Evolutionary conservation across 306 rosid species (phyloP).

Genomic region (Chamaecrista fasciculata): DNA sequence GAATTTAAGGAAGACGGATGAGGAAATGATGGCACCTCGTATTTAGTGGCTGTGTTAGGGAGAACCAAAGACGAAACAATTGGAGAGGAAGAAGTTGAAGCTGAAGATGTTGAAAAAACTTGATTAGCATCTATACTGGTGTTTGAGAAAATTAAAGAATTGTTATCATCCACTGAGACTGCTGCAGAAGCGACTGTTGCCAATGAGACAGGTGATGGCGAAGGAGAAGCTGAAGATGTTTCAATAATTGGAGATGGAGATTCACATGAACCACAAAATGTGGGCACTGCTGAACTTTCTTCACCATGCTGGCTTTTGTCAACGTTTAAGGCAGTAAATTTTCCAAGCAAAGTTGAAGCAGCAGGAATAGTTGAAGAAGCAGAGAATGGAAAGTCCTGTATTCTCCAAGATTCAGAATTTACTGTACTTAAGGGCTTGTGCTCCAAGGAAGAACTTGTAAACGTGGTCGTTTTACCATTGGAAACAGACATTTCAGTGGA

Average conservation of each 20-base stretch:
- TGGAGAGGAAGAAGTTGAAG: conserved; percentile 36
- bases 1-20: conserved; percentile 26
- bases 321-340: conserved; percentile 24
- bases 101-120: conserved; percentile 33
- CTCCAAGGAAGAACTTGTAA: conserved; percentile 35
- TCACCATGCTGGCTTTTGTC: conserved; percentile 43
- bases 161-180: conserved; percentile 35
- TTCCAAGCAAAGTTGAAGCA: conserved; percentile 24
- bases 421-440: conserved; percentile 34
- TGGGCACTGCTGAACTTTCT: conserved; percentile 29
- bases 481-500: conserved; percentile 40
- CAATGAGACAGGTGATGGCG: conserved; percentile 32
- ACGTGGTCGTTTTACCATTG: conserved; percentile 29
- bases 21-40: conserved; percentile 20
- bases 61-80: conserved; percentile 16
- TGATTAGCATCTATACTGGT: conserved; percentile 32
- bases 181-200: conserved; percentile 37
- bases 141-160: conserved; percentile 33
- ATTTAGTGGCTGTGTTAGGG: conserved; percentile 38
- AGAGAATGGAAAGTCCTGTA: conserved; percentile 31
- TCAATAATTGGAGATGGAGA: conserved; percentile 27
- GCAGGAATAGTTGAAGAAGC: conserved; percentile 33
- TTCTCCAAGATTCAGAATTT: conserved; percentile 46
- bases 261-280: conserved; percentile 38
- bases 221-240: conserved; percentile 33